Evolutionary conservation across 2,329 filamentous ascomycete genomes (phyloP).

Genomic region (Trichoderma lentiforme): DNA sequence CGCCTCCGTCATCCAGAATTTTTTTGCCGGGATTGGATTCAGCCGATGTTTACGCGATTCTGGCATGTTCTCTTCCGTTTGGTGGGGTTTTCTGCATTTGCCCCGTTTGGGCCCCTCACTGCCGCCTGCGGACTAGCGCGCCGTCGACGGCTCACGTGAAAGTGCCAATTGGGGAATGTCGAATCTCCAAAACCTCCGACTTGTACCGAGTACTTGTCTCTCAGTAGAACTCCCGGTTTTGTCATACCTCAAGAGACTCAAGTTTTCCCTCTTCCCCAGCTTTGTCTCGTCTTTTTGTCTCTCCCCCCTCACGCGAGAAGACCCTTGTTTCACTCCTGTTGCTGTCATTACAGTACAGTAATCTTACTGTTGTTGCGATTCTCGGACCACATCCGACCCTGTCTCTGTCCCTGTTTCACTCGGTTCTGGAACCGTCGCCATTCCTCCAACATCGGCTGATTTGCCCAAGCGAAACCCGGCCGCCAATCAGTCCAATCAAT

Average conservation of each 20-base stretch:
- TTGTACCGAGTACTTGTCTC: neutral
- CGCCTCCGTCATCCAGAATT: slow-evolving; percentile 18
- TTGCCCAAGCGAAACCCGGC: neutral
- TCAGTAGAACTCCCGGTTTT: neutral
- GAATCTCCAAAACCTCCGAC: slow-evolving; percentile 5
- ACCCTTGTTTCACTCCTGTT: neutral
- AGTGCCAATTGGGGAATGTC: slow-evolving; percentile 4
- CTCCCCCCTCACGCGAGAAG: slow-evolving; percentile 5
- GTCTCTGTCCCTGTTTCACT: neutral
- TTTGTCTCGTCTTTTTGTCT: neutral
- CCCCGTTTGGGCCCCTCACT: slow-evolving; percentile 3
- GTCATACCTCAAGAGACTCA: neutral
- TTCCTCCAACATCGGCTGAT: slow-evolving; percentile 10
- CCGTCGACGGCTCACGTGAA: neutral
- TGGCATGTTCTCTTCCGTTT: slow-evolving; percentile 8
- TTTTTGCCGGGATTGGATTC: neutral
- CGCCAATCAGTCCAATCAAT: slow-evolving; percentile 21
- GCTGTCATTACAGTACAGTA: neutral
- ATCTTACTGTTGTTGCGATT: neutral
- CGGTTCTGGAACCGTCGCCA: neutral
- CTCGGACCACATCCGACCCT: too few relatives aligned
- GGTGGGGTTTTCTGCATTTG: slow-evolving; percentile 11
- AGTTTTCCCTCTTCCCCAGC: slow-evolving; percentile 5
- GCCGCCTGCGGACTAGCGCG: neutral
- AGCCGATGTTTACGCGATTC: slow-evolving; percentile 13